Conservation (phyloP, 2,329 filamentous ascomycete species). For the Cladobotryum mycophilum region DNA sequence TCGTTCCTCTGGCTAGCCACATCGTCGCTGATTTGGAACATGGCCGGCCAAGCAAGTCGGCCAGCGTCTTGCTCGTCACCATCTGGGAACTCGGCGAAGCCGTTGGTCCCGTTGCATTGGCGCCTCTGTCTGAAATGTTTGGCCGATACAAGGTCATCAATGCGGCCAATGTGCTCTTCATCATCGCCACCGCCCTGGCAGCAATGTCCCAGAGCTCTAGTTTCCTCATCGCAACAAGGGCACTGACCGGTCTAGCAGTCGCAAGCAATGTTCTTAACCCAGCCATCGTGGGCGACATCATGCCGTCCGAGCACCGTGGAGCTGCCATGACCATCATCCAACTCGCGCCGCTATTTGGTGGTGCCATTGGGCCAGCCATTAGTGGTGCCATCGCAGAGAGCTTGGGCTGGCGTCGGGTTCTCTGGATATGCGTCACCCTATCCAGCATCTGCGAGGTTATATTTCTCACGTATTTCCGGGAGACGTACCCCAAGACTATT, state of each 20-base stretch:
- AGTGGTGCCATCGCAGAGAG: slow-evolving; percentile 48
- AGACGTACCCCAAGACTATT: slow-evolving; percentile 57
- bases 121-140: slow-evolving; percentile 55
- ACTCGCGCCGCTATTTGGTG: slow-evolving; percentile 51
- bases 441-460: slow-evolving; percentile 43
- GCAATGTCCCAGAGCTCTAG: slow-evolving; percentile 40
- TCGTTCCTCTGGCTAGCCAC: slow-evolving; percentile 46
- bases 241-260: slow-evolving; percentile 56
- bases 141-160: slow-evolving; percentile 52
- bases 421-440: slow-evolving; percentile 45
- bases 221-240: slow-evolving; percentile 46
- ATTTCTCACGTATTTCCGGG: slow-evolving; percentile 47
- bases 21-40: slow-evolving; percentile 43
- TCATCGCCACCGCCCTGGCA: slow-evolving; percentile 39
- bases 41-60: slow-evolving; percentile 35
- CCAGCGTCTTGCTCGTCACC: slow-evolving; percentile 58
- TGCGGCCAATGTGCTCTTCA: slow-evolving; percentile 45
- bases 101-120: slow-evolving; percentile 53
- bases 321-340: slow-evolving; percentile 52
- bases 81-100: slow-evolving; percentile 65
- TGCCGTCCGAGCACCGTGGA: slow-evolving; percentile 50
- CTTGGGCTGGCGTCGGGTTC: slow-evolving; percentile 47
- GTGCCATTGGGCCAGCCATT: slow-evolving; percentile 51
- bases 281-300: slow-evolving; percentile 59
- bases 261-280: slow-evolving; percentile 59